Evolutionary conservation across 164 flowering plant species (phyloP).

Genomic region (Macadamia integrifolia): DNA sequence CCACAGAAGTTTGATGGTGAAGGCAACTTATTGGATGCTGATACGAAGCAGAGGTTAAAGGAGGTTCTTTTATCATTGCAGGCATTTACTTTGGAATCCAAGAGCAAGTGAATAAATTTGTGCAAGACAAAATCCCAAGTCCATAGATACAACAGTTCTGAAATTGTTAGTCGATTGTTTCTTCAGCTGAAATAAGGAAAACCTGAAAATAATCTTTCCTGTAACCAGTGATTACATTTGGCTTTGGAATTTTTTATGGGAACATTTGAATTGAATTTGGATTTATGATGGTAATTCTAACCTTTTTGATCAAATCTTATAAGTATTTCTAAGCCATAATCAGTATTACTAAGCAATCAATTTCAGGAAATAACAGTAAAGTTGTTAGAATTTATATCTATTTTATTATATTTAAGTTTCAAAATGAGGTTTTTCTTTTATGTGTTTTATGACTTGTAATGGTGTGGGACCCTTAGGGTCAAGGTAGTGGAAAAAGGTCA

Average conservation of each 20-base stretch:
- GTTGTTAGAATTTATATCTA: too few species aligned
- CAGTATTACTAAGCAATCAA: too few species aligned
- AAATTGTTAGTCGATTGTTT: not conserved
- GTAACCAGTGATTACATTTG: not conserved
- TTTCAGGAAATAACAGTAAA: too few species aligned
- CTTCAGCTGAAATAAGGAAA: not conserved
- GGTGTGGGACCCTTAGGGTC: too few species aligned
- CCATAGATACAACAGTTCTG: not conserved
- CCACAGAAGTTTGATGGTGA: constrained; percentile 64
- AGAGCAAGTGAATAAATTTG: constrained; percentile 13
- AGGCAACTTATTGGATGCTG: constrained; percentile 56
- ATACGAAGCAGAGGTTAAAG: constrained; percentile 35
- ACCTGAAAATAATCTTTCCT: not conserved
- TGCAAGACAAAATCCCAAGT: not conserved
- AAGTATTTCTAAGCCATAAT: too few species aligned
- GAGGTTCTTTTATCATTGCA: constrained; percentile 48
- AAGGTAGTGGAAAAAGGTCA: too few species aligned
- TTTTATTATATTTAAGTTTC: too few species aligned
- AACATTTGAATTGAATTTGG: too few species aligned
- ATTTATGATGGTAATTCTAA: too few species aligned
- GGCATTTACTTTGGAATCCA: constrained; percentile 52
- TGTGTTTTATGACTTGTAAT: too few species aligned
- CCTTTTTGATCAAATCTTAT: too few species aligned
- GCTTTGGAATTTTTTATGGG: not conserved
- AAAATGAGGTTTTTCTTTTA: too few species aligned